A percentile compares a stretch with the other conserved stretches of the same genome.
phyloP scores from a whole-genome alignment of 768 basidiomycete genomes.

The Russula emetica region DNA sequence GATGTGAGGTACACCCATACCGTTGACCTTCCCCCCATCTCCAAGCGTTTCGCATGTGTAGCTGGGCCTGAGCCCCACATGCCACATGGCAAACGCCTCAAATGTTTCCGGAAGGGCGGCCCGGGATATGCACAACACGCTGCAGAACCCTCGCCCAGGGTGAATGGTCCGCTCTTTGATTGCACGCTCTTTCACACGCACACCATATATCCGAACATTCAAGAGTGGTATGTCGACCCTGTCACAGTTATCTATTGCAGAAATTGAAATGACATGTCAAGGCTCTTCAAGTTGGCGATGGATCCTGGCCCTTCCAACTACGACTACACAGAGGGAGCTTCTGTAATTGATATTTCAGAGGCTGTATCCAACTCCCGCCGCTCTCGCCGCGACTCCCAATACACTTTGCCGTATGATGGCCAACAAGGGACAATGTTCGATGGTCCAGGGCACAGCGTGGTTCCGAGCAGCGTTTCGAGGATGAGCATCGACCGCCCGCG shows the following conservation, averaged over 20 bases:
- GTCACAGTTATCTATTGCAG: neutral
- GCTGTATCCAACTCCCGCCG: conserved; percentile 50
- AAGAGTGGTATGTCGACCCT: neutral
- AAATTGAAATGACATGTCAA: conserved; percentile 1
- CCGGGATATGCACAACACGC: conserved; percentile 1
- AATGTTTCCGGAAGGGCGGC: conserved; percentile 7
- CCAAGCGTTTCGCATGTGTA: no score
- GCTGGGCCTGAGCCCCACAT: no score
- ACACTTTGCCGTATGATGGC: conserved; percentile 55
- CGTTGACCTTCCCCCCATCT: no score
- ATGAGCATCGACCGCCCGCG: conserved; percentile 45
- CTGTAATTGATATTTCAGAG: conserved; percentile 63
- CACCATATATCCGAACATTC: neutral
- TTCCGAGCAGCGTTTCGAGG: conserved; percentile 75
- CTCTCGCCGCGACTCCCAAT: conserved; percentile 65
- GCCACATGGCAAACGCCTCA: no score
- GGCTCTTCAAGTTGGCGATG: conserved; percentile 6
- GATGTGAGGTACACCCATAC: no score
- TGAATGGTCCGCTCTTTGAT: neutral
- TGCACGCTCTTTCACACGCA: neutral
- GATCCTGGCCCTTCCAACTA: conserved; percentile 28
- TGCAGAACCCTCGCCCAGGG: conserved; percentile 13
- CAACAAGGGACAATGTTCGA: conserved; percentile 70
- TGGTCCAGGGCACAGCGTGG: conserved; percentile 57
- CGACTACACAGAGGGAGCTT: conserved; percentile 89